These are phyloP conservation scores for Candida tropicalis DNA, from an alignment of 1,139 yeast genomes.

Conservation along the genomic window DNA sequence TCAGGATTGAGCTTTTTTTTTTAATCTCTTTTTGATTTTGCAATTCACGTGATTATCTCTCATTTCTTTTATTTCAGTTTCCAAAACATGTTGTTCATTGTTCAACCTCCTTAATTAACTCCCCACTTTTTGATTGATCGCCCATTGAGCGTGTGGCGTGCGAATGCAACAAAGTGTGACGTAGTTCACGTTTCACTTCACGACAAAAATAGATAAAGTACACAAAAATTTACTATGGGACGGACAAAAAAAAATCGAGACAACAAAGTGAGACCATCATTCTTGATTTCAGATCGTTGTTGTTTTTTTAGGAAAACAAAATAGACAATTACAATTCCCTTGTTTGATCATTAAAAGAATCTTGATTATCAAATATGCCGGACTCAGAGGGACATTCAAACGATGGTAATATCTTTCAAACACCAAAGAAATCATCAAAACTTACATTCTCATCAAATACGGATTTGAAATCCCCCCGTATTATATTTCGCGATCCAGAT, in stretches of 20 bases:
- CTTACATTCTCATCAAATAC: background rate
- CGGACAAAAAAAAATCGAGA: background rate
- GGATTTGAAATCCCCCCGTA: constrained; percentile 1
- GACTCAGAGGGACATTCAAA: background rate
- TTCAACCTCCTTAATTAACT: no score
- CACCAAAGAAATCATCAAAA: background rate
- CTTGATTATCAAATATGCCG: background rate
- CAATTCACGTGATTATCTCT: no score
- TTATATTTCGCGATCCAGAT: background rate
- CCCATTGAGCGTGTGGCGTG: no score
- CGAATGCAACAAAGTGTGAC: no score
- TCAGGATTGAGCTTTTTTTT: no score
- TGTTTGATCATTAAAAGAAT: no score
- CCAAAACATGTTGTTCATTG: no score
- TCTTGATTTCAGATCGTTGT: background rate
- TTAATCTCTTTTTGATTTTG: no score
- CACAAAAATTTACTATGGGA: background rate
- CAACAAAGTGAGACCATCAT: background rate
- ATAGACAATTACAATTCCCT: no score
- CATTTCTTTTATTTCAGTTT: no score
- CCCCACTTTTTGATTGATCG: no score
- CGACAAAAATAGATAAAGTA: background rate
- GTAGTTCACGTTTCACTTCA: background rate
- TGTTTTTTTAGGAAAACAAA: background rate
- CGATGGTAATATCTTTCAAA: background rate